Evolutionary conservation across 176 grass and related monocot species (phyloP).

Genomic region (Triticum turgidum): DNA sequence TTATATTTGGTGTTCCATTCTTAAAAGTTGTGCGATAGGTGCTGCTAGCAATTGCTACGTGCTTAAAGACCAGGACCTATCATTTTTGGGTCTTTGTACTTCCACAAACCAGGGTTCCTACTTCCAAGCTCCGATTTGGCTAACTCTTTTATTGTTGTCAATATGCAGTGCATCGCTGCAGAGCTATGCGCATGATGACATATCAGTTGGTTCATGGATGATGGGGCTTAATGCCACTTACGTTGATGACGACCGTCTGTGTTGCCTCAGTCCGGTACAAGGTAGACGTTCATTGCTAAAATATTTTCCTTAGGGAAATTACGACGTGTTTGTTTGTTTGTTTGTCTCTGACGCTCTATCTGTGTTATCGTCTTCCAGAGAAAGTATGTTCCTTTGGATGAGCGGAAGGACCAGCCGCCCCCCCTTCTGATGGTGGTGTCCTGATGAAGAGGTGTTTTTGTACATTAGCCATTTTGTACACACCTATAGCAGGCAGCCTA

Average conservation of each 20-base stretch:
- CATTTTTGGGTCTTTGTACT: neutral
- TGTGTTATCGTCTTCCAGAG: slow-evolving; percentile 24
- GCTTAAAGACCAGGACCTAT: neutral
- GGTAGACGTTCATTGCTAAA: slow-evolving; percentile 34
- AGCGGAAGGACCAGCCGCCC: neutral
- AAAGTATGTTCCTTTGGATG: slow-evolving; percentile 54
- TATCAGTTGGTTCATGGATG: slow-evolving; percentile 94
- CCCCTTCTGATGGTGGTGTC: neutral
- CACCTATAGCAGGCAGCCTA: neutral
- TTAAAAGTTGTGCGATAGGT: neutral
- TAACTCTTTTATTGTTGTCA: neutral
- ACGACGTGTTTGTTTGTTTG: neutral
- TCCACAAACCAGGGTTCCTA: slow-evolving; percentile 3
- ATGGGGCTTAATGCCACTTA: slow-evolving; percentile 96
- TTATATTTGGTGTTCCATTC: neutral
- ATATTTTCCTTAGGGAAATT: neutral
- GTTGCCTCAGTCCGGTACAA: slow-evolving; percentile 84
- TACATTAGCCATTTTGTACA: slow-evolving; percentile 25
- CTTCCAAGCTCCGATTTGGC: neutral
- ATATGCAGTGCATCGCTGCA: slow-evolving; percentile 68
- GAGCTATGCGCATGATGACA: slow-evolving; percentile 88
- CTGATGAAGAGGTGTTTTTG: neutral
- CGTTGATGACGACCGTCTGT: slow-evolving; percentile 77
- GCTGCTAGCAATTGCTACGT: neutral
- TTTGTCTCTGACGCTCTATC: neutral